Conservation (phyloP, 306 rosid species). For the Comarum palustre region DNA sequence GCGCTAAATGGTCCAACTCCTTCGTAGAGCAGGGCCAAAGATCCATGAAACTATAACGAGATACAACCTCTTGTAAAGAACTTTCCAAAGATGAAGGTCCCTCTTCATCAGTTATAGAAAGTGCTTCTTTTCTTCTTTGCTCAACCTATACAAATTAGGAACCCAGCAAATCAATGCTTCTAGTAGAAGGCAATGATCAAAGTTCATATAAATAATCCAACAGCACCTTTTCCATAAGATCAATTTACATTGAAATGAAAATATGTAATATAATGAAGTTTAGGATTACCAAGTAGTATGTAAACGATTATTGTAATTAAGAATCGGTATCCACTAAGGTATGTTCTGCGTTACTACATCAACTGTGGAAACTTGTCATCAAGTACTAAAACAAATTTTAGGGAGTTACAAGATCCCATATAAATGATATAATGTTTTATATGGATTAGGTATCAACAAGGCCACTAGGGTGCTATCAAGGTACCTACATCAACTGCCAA, state of each 20-base stretch:
- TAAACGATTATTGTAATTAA: not conserved
- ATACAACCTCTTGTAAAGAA: conserved; percentile 80
- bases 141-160: conserved; percentile 57
- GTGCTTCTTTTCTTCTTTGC: conserved; percentile 85
- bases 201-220: not conserved
- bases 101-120: conserved; percentile 64
- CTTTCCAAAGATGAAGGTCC: conserved; percentile 54
- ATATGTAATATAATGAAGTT: not conserved
- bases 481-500: not conserved
- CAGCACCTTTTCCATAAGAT: not conserved
- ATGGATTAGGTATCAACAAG: not conserved
- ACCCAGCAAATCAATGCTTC: conserved; percentile 4
- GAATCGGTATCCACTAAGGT: not conserved
- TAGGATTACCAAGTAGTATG: not conserved
- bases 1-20: conserved; percentile 76
- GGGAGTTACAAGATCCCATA: not conserved
- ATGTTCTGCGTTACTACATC: not conserved
- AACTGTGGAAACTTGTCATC: not conserved
- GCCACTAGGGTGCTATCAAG: not conserved
- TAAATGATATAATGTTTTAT: not conserved
- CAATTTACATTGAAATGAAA: not conserved
- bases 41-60: conserved; percentile 91
- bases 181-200: not conserved
- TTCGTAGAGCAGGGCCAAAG: conserved; percentile 86
- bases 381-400: not conserved